Evolutionary conservation across 257 asterid genomes (phyloP).

Genomic region (Rehmannia glutinosa): DNA sequence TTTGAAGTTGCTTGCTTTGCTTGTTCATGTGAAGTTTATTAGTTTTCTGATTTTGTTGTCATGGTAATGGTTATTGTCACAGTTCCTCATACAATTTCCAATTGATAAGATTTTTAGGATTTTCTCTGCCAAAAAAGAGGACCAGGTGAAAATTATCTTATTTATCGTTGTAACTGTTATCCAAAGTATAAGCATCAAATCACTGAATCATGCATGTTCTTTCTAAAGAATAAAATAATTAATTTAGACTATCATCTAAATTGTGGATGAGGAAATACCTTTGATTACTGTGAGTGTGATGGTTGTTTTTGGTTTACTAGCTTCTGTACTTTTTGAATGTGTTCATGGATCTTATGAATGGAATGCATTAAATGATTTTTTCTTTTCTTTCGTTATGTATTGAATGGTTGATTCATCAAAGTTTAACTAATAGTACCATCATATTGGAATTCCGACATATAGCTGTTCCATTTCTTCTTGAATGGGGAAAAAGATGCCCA

Average conservation of each 20-base stretch:
- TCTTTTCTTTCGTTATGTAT: background rate
- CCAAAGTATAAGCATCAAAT: background rate
- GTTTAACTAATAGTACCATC: background rate
- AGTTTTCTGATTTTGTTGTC: background rate
- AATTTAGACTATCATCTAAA: background rate
- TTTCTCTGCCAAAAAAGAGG: background rate
- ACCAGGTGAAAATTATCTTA: background rate
- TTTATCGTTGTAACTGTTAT: too few relatives aligned
- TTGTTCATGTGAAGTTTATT: too few relatives aligned
- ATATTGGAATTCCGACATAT: background rate
- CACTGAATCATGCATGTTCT: background rate
- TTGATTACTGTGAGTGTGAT: background rate
- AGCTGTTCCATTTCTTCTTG: background rate
- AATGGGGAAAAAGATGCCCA: background rate
- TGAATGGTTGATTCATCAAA: background rate
- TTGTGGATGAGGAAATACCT: background rate
- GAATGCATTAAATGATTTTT: background rate
- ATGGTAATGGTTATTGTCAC: background rate
- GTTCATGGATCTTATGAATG: background rate
- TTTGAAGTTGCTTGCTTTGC: constrained; percentile 6
- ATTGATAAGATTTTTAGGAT: background rate
- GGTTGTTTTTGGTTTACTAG: background rate
- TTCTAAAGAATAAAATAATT: too few relatives aligned
- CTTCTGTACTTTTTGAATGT: background rate
- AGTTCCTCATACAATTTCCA: background rate